phyloP scores from a whole-genome alignment of 768 basidiomycete genomes.

The Leccinum sublutescens region DNA sequence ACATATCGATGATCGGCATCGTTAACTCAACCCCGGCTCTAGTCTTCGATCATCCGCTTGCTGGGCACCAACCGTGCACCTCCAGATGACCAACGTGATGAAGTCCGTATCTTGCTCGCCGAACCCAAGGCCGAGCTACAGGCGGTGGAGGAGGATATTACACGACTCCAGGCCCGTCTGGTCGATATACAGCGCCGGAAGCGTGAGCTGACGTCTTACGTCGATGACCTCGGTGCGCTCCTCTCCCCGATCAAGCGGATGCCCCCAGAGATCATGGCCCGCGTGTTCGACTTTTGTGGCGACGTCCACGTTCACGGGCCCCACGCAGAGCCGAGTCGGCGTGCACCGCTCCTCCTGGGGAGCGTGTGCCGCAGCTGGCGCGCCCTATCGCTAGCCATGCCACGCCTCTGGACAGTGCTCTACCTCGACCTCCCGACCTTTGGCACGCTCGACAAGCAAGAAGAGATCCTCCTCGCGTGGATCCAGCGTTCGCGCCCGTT shows the following conservation, averaged over 20 bases:
- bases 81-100: constrained; percentile 27
- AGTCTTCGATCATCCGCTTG: constrained; percentile 33
- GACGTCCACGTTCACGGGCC: constrained; percentile 28
- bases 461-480: constrained; percentile 27
- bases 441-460: constrained; percentile 22
- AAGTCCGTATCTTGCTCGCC: constrained; percentile 23
- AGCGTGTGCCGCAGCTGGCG: constrained; percentile 32
- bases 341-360: constrained; percentile 29
- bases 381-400: constrained; percentile 26
- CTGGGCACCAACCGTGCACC: constrained; percentile 28
- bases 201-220: constrained; percentile 27
- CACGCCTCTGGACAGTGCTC: constrained; percentile 32
- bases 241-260: constrained; percentile 33
- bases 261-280: constrained; percentile 34
- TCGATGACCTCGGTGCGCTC: constrained; percentile 34
- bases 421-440: constrained; percentile 31
- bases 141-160: constrained; percentile 26
- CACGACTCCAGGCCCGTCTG: constrained; percentile 29
- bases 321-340: constrained; percentile 30
- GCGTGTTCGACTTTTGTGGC: constrained; percentile 33
- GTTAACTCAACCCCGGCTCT: constrained; percentile 6
- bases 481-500: constrained; percentile 28
- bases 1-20: neutral
- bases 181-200: constrained; percentile 30
- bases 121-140: constrained; percentile 29